Percentiles rank a stretch among this genome's conserved stretches.
Evolutionary conservation across 2,329 filamentous ascomycete genomes (phyloP).

Genomic region (Hymenoscyphus fructigenus): DNA sequence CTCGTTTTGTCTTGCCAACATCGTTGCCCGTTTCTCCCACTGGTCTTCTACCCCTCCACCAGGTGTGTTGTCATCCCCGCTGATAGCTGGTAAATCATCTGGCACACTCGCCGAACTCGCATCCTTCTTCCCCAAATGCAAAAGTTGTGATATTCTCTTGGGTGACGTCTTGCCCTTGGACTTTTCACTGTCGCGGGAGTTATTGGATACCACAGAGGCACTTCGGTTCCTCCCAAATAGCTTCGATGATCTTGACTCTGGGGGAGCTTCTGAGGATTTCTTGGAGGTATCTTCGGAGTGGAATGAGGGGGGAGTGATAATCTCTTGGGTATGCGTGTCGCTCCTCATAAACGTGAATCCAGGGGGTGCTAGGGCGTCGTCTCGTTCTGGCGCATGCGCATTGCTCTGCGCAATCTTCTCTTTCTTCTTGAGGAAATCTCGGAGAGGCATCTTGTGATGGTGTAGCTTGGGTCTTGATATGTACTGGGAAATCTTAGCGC

Average conservation of each 20-base stretch:
- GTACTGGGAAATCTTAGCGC: not conserved
- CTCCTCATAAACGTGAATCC: constrained; percentile 85
- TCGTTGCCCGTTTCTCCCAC: constrained; percentile 94
- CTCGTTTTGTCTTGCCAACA: constrained; percentile 68
- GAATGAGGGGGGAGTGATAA: constrained; percentile 67
- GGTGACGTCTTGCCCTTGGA: constrained; percentile 16
- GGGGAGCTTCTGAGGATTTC: constrained; percentile 14
- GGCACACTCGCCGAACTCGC: constrained; percentile 74
- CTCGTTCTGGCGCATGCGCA: constrained; percentile 33
- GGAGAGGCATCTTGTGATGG: constrained; percentile 53
- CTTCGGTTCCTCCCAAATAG: constrained; percentile 40
- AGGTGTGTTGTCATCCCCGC: constrained; percentile 47
- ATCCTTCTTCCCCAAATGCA: constrained; percentile 62
- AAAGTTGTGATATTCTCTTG: constrained; percentile 63
- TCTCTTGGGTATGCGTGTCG: constrained; percentile 77
- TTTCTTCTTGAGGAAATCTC: constrained; percentile 62
- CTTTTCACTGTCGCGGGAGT: constrained; percentile 23
- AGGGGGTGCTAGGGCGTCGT: constrained; percentile 40
- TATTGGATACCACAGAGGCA: constrained; percentile 41
- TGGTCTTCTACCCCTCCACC: constrained; percentile 59
- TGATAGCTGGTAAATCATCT: constrained; percentile 73
- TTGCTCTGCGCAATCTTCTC: constrained; percentile 48
- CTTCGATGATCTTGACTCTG: constrained; percentile 36
- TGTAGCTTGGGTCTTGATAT: not conserved
- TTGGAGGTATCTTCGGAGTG: constrained; percentile 38